Conservation (phyloP, 1,284 basidiomycete species). For the Apiotrichum porosum region DNA sequence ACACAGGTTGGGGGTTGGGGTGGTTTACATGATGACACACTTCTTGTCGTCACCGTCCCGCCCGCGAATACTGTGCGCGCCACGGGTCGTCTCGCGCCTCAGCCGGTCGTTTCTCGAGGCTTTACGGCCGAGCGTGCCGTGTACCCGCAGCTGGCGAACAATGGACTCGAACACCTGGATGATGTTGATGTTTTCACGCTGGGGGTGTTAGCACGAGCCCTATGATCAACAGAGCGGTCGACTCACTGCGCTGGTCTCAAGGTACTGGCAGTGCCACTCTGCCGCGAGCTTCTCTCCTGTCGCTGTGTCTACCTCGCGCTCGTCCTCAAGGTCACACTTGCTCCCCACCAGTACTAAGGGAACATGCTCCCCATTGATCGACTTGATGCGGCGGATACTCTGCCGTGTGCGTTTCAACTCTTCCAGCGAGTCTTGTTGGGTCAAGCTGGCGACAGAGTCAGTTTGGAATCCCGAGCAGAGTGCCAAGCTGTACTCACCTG, state of each 20-base stretch:
- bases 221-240: background rate
- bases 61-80: no score
- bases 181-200: constrained; percentile 24
- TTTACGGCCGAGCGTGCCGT: no score
- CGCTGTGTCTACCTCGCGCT: constrained; percentile 24
- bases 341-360: constrained; percentile 41
- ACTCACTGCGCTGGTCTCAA: constrained; percentile 40
- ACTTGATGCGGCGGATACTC: constrained; percentile 33
- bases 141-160: constrained; percentile 24
- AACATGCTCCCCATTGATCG: constrained; percentile 11
- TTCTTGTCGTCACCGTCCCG: no score
- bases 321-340: constrained; percentile 33
- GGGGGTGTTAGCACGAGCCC: no score
- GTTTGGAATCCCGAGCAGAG: no score
- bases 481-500: constrained; percentile 19
- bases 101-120: no score
- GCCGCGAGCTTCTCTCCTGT: constrained; percentile 23
- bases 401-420: constrained; percentile 26
- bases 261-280: constrained; percentile 25
- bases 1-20: no score
- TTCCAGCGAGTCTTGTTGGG: constrained; percentile 28
- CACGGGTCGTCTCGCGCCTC: no score
- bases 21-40: no score
- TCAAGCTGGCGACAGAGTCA: constrained; percentile 17
- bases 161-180: constrained; percentile 23